A percentile compares a stretch with the other conserved stretches of the same genome.
Conservation (phyloP, 805 yeast species). For the Metschnikowia lochheadii region DNA sequence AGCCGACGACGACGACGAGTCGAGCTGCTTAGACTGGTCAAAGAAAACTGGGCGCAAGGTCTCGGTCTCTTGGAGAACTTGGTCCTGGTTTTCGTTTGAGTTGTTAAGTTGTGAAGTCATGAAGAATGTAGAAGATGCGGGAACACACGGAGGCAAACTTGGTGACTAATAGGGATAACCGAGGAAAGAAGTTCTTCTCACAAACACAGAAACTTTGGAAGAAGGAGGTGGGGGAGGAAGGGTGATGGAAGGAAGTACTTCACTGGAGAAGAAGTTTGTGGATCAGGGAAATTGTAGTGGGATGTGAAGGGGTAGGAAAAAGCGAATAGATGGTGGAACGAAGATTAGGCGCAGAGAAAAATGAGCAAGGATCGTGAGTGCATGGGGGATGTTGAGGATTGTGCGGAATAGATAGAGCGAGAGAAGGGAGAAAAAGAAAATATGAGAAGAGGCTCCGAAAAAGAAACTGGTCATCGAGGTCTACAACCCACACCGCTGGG, state of each 20-base stretch:
- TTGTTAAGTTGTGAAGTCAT: slow-evolving; percentile 33
- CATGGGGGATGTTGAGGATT: slow-evolving; percentile 2
- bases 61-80: slow-evolving; percentile 26
- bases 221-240: background rate
- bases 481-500: background rate
- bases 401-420: slow-evolving; percentile 4
- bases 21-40: slow-evolving; percentile 21
- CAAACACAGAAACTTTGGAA: background rate
- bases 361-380: slow-evolving; percentile 4
- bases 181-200: background rate
- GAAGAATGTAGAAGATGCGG: slow-evolving; percentile 6
- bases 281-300: slow-evolving; percentile 1
- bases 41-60: slow-evolving; percentile 33
- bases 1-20: slow-evolving; percentile 13
- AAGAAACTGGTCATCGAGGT: slow-evolving; percentile 3
- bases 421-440: background rate
- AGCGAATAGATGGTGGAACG: background rate
- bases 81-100: slow-evolving; percentile 29
- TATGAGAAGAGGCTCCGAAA: slow-evolving; percentile 1
- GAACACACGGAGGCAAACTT: background rate
- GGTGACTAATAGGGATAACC: slow-evolving; percentile 2
- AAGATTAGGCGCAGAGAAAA: slow-evolving; percentile 4
- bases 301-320: background rate
- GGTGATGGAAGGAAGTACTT: background rate
- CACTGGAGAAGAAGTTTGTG: background rate